A percentile compares a stretch with the other conserved stretches of the same genome.
phyloP scores from a whole-genome alignment of 2,329 filamentous ascomycete species.

The Aspergillus vadensis region DNA sequence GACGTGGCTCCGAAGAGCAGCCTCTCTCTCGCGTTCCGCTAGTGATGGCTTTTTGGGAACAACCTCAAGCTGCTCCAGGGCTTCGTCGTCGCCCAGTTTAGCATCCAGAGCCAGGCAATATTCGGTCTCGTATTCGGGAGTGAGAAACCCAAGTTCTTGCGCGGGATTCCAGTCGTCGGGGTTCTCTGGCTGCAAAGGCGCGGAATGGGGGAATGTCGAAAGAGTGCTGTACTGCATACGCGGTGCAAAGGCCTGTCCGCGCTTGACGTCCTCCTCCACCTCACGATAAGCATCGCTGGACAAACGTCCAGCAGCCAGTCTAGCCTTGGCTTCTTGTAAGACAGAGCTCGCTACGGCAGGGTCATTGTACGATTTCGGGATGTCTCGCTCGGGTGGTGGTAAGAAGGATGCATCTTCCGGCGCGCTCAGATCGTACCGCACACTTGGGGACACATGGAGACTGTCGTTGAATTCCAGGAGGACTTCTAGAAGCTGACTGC shows the following conservation, averaged over 20 bases:
- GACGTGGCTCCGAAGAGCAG: slow-evolving; percentile 73
- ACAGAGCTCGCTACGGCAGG: slow-evolving; percentile 35
- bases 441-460: slow-evolving; percentile 71
- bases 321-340: slow-evolving; percentile 43
- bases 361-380: slow-evolving; percentile 37
- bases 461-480: slow-evolving; percentile 87
- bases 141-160: slow-evolving; percentile 47
- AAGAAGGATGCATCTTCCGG: slow-evolving; percentile 50
- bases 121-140: slow-evolving; percentile 47
- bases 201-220: slow-evolving; percentile 35
- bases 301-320: slow-evolving; percentile 41
- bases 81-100: slow-evolving; percentile 43
- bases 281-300: slow-evolving; percentile 38
- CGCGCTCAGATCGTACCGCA: slow-evolving; percentile 70
- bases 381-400: slow-evolving; percentile 45
- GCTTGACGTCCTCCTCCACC: slow-evolving; percentile 43
- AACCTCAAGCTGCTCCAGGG: slow-evolving; percentile 55
- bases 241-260: slow-evolving; percentile 43
- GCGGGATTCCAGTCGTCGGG: slow-evolving; percentile 26
- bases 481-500: slow-evolving; percentile 82
- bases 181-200: slow-evolving; percentile 17
- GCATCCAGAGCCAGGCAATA: slow-evolving; percentile 48
- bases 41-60: slow-evolving; percentile 44
- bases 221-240: slow-evolving; percentile 36
- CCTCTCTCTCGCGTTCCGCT: slow-evolving; percentile 56